Evolutionary conservation across 441 rosid genomes (phyloP).

Genomic region (Gossypium gossypioides): DNA sequence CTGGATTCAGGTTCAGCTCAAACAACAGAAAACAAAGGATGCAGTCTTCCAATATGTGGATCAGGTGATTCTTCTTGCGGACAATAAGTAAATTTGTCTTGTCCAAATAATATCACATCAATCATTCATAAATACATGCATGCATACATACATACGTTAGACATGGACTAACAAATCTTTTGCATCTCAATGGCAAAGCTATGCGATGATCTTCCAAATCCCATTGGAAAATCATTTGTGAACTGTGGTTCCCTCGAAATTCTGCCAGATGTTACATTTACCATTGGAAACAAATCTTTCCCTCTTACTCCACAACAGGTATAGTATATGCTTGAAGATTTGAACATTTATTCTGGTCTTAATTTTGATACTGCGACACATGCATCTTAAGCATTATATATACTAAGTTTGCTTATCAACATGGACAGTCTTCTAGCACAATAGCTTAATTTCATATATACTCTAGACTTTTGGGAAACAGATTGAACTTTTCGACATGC

Average conservation of each 20-base stretch:
- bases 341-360: neutral
- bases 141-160: neutral
- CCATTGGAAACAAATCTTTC: conserved; percentile 37
- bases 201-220: conserved; percentile 48
- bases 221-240: conserved; percentile 35
- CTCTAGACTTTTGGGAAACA: neutral
- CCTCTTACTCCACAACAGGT: conserved; percentile 50
- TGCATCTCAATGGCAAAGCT: conserved; percentile 23
- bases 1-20: conserved; percentile 53
- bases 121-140: neutral
- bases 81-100: neutral
- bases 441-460: neutral
- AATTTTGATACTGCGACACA: neutral
- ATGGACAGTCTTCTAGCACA: neutral
- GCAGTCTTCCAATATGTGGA: conserved; percentile 29
- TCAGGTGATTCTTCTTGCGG: conserved; percentile 24
- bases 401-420: neutral
- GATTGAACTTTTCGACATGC: neutral
- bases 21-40: conserved; percentile 39
- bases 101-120: neutral
- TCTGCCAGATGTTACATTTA: conserved; percentile 41
- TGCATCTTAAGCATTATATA: neutral
- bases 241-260: conserved; percentile 30
- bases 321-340: neutral
- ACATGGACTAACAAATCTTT: neutral